Evolutionary conservation across 1,284 basidiomycete genomes (phyloP).

Genomic region (Austroboletus rostrupii): DNA sequence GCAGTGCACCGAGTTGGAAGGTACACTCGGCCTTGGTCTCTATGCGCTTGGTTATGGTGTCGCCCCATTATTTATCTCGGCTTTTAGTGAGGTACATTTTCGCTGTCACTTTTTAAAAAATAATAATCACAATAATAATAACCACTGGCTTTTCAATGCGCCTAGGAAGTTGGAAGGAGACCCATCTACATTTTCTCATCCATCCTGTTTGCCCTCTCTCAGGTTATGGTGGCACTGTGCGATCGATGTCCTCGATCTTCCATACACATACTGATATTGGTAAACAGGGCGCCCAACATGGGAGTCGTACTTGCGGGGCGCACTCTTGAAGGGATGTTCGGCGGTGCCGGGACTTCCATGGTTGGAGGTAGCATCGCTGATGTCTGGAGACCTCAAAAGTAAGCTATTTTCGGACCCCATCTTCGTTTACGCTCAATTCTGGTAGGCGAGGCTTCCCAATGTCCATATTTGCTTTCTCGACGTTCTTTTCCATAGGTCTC

Average conservation of each 20-base stretch:
- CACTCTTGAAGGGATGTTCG: conserved; percentile 23
- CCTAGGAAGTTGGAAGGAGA: conserved; percentile 43
- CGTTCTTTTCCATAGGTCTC: conserved; percentile 46
- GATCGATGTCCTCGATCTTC: conserved; percentile 8
- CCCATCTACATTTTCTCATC: conserved; percentile 43
- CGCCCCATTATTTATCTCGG: conserved; percentile 42
- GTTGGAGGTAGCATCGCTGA: conserved; percentile 63
- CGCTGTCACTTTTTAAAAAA: background rate
- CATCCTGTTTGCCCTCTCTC: conserved; percentile 35
- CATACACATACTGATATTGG: background rate
- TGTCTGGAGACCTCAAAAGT: conserved; percentile 28
- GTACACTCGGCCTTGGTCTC: conserved; percentile 35
- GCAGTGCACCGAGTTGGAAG: conserved; percentile 32
- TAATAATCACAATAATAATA: background rate
- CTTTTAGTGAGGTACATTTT: conserved; percentile 39
- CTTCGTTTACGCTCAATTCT: background rate
- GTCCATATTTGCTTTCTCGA: conserved; percentile 46
- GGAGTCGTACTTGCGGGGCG: conserved; percentile 19
- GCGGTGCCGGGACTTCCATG: conserved; percentile 54
- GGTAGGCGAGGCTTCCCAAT: conserved; percentile 54
- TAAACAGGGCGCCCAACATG: conserved; percentile 29
- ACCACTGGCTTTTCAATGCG: too few species aligned
- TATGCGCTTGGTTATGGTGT: conserved; percentile 46
- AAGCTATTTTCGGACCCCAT: background rate
- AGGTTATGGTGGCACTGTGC: conserved; percentile 40